A percentile compares a stretch with the other conserved stretches of the same genome.
phyloP scores from a whole-genome alignment of 1,284 basidiomycete genomes.

The Leccinum fuscescens region DNA sequence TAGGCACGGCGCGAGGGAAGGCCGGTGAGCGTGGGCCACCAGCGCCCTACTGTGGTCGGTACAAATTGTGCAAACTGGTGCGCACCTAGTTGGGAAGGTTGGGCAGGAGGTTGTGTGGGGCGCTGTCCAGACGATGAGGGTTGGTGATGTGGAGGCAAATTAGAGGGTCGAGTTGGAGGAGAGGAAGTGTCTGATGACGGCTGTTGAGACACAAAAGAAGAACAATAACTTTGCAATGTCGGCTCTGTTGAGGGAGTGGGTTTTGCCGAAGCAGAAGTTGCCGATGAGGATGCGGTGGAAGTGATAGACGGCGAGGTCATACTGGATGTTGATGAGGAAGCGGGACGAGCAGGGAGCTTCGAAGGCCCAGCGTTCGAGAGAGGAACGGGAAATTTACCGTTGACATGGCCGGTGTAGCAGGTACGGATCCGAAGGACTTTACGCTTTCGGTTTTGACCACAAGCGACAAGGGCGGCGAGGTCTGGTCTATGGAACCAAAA shows the following conservation, averaged over 20 bases:
- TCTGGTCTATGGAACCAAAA: constrained; percentile 84
- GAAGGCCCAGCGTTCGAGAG: constrained; percentile 27
- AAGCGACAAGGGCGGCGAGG: constrained; percentile 49
- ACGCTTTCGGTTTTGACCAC: constrained; percentile 68
- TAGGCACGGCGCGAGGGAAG: constrained; percentile 59
- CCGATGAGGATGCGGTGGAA: constrained; percentile 25
- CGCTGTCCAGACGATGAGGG: constrained; percentile 36
- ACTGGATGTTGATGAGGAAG: constrained; percentile 34
- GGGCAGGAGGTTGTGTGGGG: constrained; percentile 39
- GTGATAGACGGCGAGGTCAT: constrained; percentile 31
- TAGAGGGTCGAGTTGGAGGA: constrained; percentile 43
- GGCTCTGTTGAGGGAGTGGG: constrained; percentile 39
- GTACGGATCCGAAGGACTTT: constrained; percentile 77
- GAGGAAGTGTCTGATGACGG: constrained; percentile 35
- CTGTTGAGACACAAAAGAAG: constrained; percentile 31
- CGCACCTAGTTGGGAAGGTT: constrained; percentile 45
- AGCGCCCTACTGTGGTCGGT: constrained; percentile 42
- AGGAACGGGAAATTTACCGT: constrained; percentile 48
- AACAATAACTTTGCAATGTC: constrained; percentile 67
- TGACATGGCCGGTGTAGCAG: constrained; percentile 40
- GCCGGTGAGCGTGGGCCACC: constrained; percentile 63
- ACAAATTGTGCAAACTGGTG: constrained; percentile 47
- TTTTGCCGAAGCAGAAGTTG: constrained; percentile 38
- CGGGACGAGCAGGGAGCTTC: constrained; percentile 32
- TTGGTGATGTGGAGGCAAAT: constrained; percentile 44